Evolutionary conservation across 2,329 filamentous ascomycete genomes (phyloP).

Genomic region (Botrytis hyacinthi): DNA sequence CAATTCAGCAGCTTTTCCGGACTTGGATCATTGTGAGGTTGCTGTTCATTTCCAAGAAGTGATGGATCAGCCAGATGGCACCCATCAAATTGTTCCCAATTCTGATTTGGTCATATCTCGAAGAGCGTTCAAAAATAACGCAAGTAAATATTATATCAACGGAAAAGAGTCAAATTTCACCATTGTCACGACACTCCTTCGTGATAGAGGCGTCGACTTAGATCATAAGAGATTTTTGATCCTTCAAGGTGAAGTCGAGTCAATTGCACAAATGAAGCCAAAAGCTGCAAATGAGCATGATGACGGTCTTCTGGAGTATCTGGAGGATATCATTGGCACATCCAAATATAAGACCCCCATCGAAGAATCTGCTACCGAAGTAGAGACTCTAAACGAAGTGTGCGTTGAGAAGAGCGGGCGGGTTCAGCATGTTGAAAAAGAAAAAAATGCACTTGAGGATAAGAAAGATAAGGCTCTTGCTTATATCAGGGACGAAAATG

Average conservation of each 20-base stretch:
- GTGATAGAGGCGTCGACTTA: constrained; percentile 85
- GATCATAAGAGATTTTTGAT: constrained; percentile 99
- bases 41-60: constrained; percentile 96
- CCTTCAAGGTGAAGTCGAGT: constrained; percentile 95
- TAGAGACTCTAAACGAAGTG: constrained; percentile 89
- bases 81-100: constrained; percentile 73
- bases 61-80: constrained; percentile 77
- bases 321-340: constrained; percentile 98
- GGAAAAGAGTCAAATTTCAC: constrained; percentile 88
- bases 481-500: constrained; percentile 89
- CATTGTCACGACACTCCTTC: constrained; percentile 80
- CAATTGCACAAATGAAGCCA: constrained; percentile 98
- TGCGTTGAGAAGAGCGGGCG: constrained; percentile 93
- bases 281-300: constrained; percentile 95
- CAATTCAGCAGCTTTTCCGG: constrained; percentile 83
- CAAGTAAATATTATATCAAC: constrained; percentile 98
- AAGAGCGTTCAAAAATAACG: constrained; percentile 95
- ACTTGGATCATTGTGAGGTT: constrained; percentile 90
- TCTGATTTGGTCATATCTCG: constrained; percentile 86
- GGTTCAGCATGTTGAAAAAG: constrained; percentile 97
- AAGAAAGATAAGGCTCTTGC: constrained; percentile 94
- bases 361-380: constrained; percentile 86
- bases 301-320: constrained; percentile 90
- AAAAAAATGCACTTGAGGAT: constrained; percentile 87
- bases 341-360: constrained; percentile 98